Conservation (phyloP, 148 eudicot genomes). For the Polygonum maritimum region DNA sequence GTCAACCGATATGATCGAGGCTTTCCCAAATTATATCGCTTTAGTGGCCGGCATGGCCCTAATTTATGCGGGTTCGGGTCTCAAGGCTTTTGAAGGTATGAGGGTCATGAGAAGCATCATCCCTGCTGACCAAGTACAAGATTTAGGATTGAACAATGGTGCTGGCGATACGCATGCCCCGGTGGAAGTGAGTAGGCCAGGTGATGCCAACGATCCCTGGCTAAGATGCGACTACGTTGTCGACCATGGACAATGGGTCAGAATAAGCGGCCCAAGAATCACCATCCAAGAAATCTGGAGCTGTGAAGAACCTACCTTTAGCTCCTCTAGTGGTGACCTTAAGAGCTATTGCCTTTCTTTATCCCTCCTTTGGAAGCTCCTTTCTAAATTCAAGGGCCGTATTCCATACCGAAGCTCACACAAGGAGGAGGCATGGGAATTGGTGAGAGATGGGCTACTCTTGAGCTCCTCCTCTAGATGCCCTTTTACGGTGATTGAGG, state of each 20-base stretch:
- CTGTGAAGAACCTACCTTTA: not conserved
- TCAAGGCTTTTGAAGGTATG: not conserved
- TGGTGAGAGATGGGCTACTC: not conserved
- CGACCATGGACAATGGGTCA: too few relatives aligned
- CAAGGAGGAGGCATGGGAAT: not conserved
- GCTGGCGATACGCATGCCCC: too few relatives aligned
- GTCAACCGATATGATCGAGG: too few relatives aligned
- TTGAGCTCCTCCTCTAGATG: not conserved
- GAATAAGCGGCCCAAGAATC: too few relatives aligned
- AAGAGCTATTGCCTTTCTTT: not conserved
- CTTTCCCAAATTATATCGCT: too few relatives aligned
- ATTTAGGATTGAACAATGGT: too few relatives aligned
- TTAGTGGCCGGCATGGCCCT: too few relatives aligned
- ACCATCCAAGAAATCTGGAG: not conserved
- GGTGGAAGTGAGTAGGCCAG: not conserved
- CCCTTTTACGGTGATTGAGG: not conserved
- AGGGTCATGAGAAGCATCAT: too few relatives aligned
- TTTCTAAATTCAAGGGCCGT: too few relatives aligned
- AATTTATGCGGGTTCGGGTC: too few relatives aligned
- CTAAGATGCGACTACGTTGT: not conserved
- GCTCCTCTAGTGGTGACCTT: not conserved
- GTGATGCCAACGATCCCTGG: not conserved
- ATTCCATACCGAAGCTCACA: not conserved
- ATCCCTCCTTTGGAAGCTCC: not conserved
- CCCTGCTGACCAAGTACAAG: too few relatives aligned